Percentiles rank a stretch among this genome's conserved stretches.
These are phyloP conservation scores for Trichosanthes cucumerina DNA, from an alignment of 306 rosid genomes.

Conservation along the genomic window DNA sequence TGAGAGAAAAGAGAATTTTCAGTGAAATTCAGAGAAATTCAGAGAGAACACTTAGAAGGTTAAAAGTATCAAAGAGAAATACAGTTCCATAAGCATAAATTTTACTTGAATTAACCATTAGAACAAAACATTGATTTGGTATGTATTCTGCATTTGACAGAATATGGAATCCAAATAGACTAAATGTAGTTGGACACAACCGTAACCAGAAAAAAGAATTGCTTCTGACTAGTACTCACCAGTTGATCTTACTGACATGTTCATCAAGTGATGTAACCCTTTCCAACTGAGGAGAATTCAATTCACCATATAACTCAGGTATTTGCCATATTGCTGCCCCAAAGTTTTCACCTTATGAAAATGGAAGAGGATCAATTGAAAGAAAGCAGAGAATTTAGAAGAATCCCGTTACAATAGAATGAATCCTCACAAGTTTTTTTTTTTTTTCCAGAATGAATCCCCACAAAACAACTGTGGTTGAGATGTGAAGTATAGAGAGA, in stretches of 20 bases:
- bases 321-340: conserved; percentile 98
- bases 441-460: neutral
- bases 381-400: neutral
- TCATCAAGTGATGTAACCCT: conserved; percentile 58
- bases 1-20: neutral
- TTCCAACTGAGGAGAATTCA: conserved; percentile 90
- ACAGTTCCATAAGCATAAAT: neutral
- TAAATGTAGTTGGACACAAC: neutral
- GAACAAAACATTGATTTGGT: neutral
- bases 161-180: neutral
- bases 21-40: neutral
- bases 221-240: conserved; percentile 39
- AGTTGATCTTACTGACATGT: conserved; percentile 66
- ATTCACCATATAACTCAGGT: conserved; percentile 89
- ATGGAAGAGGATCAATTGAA: conserved; percentile 14
- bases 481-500: neutral
- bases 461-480: neutral
- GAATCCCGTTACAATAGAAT: neutral
- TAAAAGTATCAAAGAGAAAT: neutral
- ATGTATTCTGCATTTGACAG: neutral
- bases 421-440: neutral
- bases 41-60: neutral
- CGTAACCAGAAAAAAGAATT: neutral
- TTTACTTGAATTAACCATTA: neutral
- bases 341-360: conserved; percentile 64